These are phyloP conservation scores for Kodamaea kaohsiungensis DNA, from an alignment of 805 yeast species.

Conservation along the genomic window DNA sequence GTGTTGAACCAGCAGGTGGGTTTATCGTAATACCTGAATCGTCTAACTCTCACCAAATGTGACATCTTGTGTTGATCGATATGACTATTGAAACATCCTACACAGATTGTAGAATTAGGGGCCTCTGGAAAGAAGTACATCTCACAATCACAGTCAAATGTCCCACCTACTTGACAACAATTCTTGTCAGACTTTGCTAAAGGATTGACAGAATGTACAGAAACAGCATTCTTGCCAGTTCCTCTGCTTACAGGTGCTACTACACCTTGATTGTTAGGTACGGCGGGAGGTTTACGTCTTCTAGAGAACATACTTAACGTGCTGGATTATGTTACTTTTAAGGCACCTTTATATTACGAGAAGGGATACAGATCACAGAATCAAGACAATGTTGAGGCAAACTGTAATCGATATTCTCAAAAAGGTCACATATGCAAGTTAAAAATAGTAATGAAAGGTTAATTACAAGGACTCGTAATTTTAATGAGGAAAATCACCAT, in stretches of 20 bases:
- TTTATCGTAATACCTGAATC: not conserved
- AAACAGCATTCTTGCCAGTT: not conserved
- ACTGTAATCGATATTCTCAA: too few species aligned
- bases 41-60: not conserved
- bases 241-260: not conserved
- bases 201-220: not conserved
- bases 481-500: not conserved
- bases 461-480: not conserved
- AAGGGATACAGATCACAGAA: not conserved
- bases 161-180: not conserved
- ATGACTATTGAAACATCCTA: not conserved
- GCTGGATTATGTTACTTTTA: not conserved
- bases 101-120: not conserved
- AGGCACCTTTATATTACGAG: not conserved
- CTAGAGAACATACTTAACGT: not conserved
- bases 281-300: not conserved
- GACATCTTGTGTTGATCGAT: not conserved
- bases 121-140: not conserved
- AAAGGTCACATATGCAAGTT: not conserved
- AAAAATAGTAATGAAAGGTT: not conserved
- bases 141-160: not conserved
- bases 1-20: not conserved
- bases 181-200: not conserved
- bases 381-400: not conserved
- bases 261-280: not conserved